Evolutionary conservation across 2,329 filamentous ascomycete species (phyloP).

Genomic region (Alternaria metachromatica): DNA sequence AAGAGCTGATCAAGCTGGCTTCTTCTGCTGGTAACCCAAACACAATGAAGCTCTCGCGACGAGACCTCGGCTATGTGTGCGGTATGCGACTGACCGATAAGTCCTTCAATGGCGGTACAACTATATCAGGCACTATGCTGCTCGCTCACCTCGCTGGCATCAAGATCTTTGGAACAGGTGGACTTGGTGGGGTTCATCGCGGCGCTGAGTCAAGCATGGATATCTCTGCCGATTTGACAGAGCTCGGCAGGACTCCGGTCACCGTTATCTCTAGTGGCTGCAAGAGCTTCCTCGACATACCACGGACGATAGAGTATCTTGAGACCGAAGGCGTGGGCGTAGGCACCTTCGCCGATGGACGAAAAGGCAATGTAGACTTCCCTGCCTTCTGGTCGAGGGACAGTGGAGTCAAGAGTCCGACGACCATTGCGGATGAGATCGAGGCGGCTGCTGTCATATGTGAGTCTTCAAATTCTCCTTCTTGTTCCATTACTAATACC

Average conservation of each 20-base stretch:
- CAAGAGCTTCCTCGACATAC: slow-evolving; percentile 95
- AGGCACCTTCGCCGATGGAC: slow-evolving; percentile 86
- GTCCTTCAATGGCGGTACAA: slow-evolving; percentile 85
- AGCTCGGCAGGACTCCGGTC: slow-evolving; percentile 87
- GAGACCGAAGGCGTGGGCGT: slow-evolving; percentile 80
- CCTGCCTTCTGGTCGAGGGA: slow-evolving; percentile 93
- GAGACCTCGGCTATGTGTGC: slow-evolving; percentile 83
- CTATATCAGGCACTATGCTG: slow-evolving; percentile 91
- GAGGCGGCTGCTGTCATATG: slow-evolving; percentile 89
- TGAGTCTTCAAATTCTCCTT: slow-evolving; percentile 48
- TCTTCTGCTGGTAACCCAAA: slow-evolving; percentile 68
- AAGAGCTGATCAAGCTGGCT: slow-evolving; percentile 75
- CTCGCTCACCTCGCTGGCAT: slow-evolving; percentile 87
- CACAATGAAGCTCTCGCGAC: slow-evolving; percentile 82
- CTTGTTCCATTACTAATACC: not conserved
- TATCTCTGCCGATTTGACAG: slow-evolving; percentile 92
- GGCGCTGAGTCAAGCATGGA: slow-evolving; percentile 88
- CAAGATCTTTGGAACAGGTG: slow-evolving; percentile 91
- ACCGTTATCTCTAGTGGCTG: slow-evolving; percentile 89
- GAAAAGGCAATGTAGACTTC: slow-evolving; percentile 76
- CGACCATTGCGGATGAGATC: slow-evolving; percentile 73
- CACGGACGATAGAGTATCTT: slow-evolving; percentile 82
- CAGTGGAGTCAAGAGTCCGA: slow-evolving; percentile 81
- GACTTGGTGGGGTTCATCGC: slow-evolving; percentile 91
- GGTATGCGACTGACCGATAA: slow-evolving; percentile 73